phyloP scores from a whole-genome alignment of 1,284 basidiomycete species.

The Microbotryum scabiosae region DNA sequence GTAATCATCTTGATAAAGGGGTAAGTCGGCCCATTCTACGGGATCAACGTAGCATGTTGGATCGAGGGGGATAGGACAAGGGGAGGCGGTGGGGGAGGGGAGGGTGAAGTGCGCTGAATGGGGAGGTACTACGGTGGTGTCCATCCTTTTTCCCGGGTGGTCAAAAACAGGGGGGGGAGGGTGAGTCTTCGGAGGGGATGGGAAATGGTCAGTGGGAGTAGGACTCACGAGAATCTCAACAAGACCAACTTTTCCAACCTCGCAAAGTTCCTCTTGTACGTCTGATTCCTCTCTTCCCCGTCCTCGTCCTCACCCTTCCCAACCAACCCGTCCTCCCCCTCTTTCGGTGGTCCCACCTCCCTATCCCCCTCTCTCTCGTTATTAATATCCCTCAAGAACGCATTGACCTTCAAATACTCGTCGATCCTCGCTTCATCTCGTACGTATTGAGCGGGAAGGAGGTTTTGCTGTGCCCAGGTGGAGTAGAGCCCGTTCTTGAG shows the following conservation, averaged over 20 bases:
- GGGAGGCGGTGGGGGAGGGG: conserved; percentile 22
- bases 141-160: conserved; percentile 44
- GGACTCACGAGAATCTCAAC: conserved; percentile 41
- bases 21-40: conserved; percentile 64
- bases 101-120: conserved; percentile 33
- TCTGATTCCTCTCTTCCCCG: conserved; percentile 48
- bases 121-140: conserved; percentile 62
- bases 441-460: conserved; percentile 87
- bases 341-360: neutral
- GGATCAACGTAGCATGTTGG: conserved; percentile 39
- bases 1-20: conserved; percentile 75
- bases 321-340: neutral
- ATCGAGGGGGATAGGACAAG: conserved; percentile 8
- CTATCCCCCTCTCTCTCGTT: conserved; percentile 49
- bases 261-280: conserved; percentile 51
- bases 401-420: conserved; percentile 60
- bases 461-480: conserved; percentile 67
- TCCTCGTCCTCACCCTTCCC: neutral
- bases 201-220: conserved; percentile 15
- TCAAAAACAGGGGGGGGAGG: neutral
- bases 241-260: conserved; percentile 41
- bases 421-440: conserved; percentile 70
- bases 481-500: conserved; percentile 63
- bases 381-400: conserved; percentile 64
- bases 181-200: conserved; percentile 61